Base-by-base conservation (phyloP, 768 basidiomycete genomes). In the Lactarius sanguifluus region DNA sequence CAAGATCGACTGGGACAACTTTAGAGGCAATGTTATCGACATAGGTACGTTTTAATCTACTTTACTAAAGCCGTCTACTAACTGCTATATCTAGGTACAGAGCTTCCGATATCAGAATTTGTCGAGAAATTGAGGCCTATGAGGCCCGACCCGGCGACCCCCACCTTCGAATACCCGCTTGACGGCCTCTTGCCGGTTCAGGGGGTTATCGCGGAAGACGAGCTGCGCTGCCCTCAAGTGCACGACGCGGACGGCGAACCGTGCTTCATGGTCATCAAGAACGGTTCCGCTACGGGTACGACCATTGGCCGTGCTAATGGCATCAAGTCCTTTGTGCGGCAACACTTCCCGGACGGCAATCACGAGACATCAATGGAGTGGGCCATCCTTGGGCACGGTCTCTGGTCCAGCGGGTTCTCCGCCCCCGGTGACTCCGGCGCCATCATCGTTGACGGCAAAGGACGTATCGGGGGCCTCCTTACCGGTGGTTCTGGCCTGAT, bases 271-370 rank as follows among this genome's bases (percentile, higher is more conserved):
- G 72, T 71, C 2, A 41, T 73, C 58, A 76, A 76, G 62, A 71
- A 66, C 65, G 72, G 75, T 36, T 5, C 15, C 47, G 57, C 61
- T n/a, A 76, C 75, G 3, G 65, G 66, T 6, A 30, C 61, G 52
- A 76, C 75, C 30, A 50, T 76, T 12, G 74, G 75, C 45, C 69
- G 72, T 23, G 64, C 40, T 12, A 73, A 62, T 47, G 70, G 73
- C 8, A 41, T 75, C 25, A 43, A 69, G 54, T 76, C 75, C 16
- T 61, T 71, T 61, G 32, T 65, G 32, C 68, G 72, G 34, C 30
- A 57, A 5, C 72, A 74, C 66, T 16, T n/a, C 45, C 54, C 60
- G 15, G 0, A 67, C 40, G 64, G 62, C 52, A 64, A 57, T 38
- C 57, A 12, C 15, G n/a, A 59, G 28, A 68, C 67, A 15, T 69